A percentile compares a stretch with the other conserved stretches of the same genome.
These are phyloP conservation scores for Hura crepitans DNA, from an alignment of 441 rosid species.

Conservation along the genomic window DNA sequence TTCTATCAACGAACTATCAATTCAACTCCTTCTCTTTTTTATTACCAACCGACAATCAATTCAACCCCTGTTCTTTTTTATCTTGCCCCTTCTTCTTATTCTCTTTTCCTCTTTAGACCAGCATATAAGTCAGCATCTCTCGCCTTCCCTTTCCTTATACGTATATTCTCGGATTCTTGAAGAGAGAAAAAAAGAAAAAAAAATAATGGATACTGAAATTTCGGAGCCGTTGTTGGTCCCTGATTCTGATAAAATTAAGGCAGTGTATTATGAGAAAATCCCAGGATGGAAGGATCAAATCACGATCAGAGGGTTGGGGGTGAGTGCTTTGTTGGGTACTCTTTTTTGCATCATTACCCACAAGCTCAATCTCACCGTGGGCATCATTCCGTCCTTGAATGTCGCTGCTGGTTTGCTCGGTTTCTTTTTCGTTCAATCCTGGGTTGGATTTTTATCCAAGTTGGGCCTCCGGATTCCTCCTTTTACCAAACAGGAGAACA, in stretches of 20 bases:
- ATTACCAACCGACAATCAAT: conserved; percentile 14
- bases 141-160: not conserved
- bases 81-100: not conserved
- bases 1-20: conserved; percentile 10
- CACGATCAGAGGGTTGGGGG: conserved; percentile 61
- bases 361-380: conserved; percentile 81
- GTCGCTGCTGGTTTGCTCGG: conserved; percentile 86
- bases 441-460: conserved; percentile 63
- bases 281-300: conserved; percentile 91
- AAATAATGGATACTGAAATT: conserved; percentile 61
- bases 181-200: too few species aligned
- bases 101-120: not conserved
- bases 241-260: conserved; percentile 25
- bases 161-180: not conserved
- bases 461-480: conserved; percentile 58
- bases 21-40: not conserved
- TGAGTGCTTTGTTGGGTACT: conserved; percentile 60
- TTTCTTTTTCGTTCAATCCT: conserved; percentile 82
- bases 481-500: conserved; percentile 79
- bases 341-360: conserved; percentile 84
- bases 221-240: conserved; percentile 41
- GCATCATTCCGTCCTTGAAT: conserved; percentile 83
- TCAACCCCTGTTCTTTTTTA: not conserved
- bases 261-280: conserved; percentile 31
- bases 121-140: too few species aligned